phyloP scores from a whole-genome alignment of 805 yeast genomes.

The Danielia oregonensis region DNA sequence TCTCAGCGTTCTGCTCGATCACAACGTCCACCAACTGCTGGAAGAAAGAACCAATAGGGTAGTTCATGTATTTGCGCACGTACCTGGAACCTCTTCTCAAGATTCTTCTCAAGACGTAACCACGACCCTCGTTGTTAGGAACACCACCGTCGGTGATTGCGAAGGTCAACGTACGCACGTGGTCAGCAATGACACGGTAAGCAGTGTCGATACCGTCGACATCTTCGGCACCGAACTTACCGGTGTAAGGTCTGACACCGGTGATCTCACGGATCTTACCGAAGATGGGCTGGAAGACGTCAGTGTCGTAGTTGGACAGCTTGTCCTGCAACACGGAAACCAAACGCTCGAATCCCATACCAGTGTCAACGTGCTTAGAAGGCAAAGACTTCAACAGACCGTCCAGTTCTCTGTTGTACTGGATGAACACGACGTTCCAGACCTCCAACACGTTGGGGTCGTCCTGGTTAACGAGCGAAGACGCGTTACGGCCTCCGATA shows the following conservation, averaged over 20 bases:
- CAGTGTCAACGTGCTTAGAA: constrained; percentile 94
- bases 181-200: constrained; percentile 97
- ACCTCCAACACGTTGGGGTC: constrained; percentile 97
- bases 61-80: constrained; percentile 92
- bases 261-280: constrained; percentile 85
- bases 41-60: constrained; percentile 92
- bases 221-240: constrained; percentile 91
- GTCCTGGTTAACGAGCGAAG: constrained; percentile 86
- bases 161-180: constrained; percentile 93
- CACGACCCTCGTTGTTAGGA: constrained; percentile 98
- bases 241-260: constrained; percentile 86
- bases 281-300: constrained; percentile 89
- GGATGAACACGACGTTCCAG: constrained; percentile 97
- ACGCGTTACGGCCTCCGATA: constrained; percentile 97
- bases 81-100: constrained; percentile 97
- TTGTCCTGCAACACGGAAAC: constrained; percentile 92
- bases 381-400: constrained; percentile 79
- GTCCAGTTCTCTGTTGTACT: constrained; percentile 91
- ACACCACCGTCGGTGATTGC: constrained; percentile 99
- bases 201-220: constrained; percentile 96
- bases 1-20: constrained; percentile 78
- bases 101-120: constrained; percentile 95
- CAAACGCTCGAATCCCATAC: constrained; percentile 97
- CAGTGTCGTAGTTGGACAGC: constrained; percentile 93
- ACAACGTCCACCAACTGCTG: constrained; percentile 89